Percentiles rank a stretch among this genome's conserved stretches.
These are phyloP conservation scores for Hyaloscypha hepaticicola DNA, from an alignment of 495 filamentous ascomycete genomes.

Conservation along the genomic window DNA sequence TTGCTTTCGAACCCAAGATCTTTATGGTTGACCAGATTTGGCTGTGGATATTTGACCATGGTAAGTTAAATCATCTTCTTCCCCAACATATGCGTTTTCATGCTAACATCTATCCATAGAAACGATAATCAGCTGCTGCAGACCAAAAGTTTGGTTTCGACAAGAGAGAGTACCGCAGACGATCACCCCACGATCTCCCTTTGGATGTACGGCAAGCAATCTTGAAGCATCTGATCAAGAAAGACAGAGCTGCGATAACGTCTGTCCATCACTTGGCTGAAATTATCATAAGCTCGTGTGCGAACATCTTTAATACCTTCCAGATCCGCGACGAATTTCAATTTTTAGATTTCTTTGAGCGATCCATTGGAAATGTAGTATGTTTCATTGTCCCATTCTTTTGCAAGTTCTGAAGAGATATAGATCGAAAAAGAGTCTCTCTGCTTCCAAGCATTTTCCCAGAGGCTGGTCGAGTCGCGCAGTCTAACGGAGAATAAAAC, in stretches of 20 bases:
- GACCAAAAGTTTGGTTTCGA: not conserved
- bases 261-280: slow-evolving; percentile 1
- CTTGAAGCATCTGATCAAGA: not conserved
- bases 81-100: no score
- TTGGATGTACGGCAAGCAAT: not conserved
- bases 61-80: no score
- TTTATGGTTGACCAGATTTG: slow-evolving; percentile 42
- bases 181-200: no score
- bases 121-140: no score
- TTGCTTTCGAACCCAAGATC: not conserved
- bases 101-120: no score
- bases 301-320: not conserved
- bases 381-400: not conserved
- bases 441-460: not conserved
- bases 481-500: no score
- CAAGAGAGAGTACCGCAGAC: not conserved
- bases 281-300: not conserved
- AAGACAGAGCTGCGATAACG: not conserved
- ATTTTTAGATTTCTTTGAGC: slow-evolving; percentile 7
- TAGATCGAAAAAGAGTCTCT: not conserved
- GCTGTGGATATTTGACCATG: slow-evolving; percentile 68
- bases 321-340: not conserved
- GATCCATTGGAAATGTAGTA: not conserved
- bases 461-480: no score
- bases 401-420: not conserved